These are phyloP conservation scores for Bassia scoparia DNA, from an alignment of 148 eudicot species.

Conservation along the genomic window DNA sequence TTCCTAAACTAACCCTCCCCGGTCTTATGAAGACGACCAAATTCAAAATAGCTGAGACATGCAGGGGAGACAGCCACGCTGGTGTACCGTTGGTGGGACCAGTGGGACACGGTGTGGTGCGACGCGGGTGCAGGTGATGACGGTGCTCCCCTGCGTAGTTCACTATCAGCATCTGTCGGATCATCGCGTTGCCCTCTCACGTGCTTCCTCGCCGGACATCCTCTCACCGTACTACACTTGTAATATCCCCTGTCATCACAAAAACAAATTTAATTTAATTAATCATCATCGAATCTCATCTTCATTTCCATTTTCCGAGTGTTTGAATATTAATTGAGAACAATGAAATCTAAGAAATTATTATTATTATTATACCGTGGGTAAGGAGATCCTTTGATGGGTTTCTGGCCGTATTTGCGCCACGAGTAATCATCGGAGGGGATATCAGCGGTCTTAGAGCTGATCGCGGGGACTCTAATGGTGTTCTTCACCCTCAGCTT, in stretches of 20 bases:
- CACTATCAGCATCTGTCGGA: slow-evolving; percentile 62
- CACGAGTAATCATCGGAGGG: slow-evolving; percentile 67
- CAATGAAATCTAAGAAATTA: too few relatives aligned
- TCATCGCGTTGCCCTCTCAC: slow-evolving; percentile 63
- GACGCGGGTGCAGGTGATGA: slow-evolving; percentile 29
- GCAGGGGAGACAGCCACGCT: not conserved
- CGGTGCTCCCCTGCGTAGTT: slow-evolving; percentile 78
- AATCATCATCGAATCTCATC: too few relatives aligned
- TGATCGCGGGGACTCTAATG: slow-evolving; percentile 48
- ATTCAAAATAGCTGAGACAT: slow-evolving; percentile 3
- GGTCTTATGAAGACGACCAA: too few relatives aligned
- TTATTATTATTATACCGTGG: too few relatives aligned
- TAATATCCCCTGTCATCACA: slow-evolving; percentile 69
- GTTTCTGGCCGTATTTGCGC: slow-evolving; percentile 80
- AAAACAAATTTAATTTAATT: too few relatives aligned
- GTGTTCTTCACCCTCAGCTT: slow-evolving; percentile 43
- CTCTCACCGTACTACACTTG: slow-evolving; percentile 61
- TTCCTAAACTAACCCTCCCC: not conserved
- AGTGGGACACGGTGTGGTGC: not conserved
- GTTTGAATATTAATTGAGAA: too few relatives aligned
- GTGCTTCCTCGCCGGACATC: slow-evolving; percentile 81
- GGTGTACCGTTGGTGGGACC: not conserved
- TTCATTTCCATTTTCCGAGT: too few relatives aligned
- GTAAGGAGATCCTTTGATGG: slow-evolving; percentile 62
- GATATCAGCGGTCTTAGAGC: slow-evolving; percentile 55